Evolutionary conservation across 2,329 filamentous ascomycete species (phyloP).

Genomic region (Trichoderma atrobrunneum): DNA sequence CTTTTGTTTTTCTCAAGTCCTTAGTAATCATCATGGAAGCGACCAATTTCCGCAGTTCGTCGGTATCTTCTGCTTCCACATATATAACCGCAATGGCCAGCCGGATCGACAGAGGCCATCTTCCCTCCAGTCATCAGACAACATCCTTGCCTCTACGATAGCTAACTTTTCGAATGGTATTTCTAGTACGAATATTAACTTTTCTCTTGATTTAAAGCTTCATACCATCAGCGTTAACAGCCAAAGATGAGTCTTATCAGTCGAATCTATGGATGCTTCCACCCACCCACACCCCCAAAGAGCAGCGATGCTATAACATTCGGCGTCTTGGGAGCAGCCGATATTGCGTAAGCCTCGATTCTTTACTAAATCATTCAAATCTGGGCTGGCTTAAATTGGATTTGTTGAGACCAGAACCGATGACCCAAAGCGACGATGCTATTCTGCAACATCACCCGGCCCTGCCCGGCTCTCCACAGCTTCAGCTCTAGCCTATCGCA

Average conservation of each 20-base stretch:
- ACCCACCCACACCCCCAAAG: slow-evolving; percentile 7
- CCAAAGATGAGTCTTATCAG: not conserved
- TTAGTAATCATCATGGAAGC: not conserved
- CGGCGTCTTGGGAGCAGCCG: slow-evolving; percentile 42
- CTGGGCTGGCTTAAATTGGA: not conserved
- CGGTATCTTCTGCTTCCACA: not conserved
- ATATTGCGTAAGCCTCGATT: slow-evolving; percentile 35
- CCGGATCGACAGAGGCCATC: not conserved
- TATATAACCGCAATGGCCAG: not conserved
- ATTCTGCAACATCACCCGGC: not conserved
- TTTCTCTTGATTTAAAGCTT: too few species aligned
- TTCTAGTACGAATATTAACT: not conserved
- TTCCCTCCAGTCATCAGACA: not conserved
- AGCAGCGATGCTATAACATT: slow-evolving; percentile 33
- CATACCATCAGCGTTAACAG: not conserved
- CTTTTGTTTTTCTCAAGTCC: too few species aligned
- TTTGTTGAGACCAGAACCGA: not conserved
- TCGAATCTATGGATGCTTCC: slow-evolving; percentile 12
- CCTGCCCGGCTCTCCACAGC: not conserved
- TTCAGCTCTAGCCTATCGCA: not conserved
- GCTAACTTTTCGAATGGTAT: not conserved
- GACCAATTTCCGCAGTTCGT: not conserved
- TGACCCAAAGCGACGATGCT: not conserved
- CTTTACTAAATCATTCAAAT: not conserved
- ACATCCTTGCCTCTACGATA: not conserved